Evolutionary conservation across 768 basidiomycete species (phyloP).

Genomic region (Pluteus cervinus): DNA sequence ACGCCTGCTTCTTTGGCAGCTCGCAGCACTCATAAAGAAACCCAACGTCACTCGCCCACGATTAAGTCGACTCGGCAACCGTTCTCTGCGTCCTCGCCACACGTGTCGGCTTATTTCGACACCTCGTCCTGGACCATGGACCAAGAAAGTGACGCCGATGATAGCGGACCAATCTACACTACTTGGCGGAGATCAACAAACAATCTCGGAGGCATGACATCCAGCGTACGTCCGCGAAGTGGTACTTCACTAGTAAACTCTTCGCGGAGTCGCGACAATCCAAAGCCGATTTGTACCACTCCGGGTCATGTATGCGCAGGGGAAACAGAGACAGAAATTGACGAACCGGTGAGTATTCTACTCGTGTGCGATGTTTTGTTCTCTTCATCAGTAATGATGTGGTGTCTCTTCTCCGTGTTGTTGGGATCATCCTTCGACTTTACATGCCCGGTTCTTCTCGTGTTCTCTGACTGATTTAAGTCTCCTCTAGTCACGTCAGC

Average conservation of each 20-base stretch:
- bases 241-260: too few relatives aligned
- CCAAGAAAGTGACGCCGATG: background rate
- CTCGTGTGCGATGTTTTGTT: background rate
- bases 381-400: constrained; percentile 3
- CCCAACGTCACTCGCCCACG: too few relatives aligned
- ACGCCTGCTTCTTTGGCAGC: too few relatives aligned
- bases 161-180: background rate
- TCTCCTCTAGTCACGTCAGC: constrained; percentile 46
- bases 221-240: too few relatives aligned
- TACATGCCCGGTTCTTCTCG: background rate
- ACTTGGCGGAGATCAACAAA: background rate
- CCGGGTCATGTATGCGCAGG: constrained; percentile 57
- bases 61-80: too few relatives aligned
- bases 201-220: too few relatives aligned
- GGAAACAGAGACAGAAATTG: constrained; percentile 75
- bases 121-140: too few relatives aligned
- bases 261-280: constrained; percentile 28
- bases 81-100: too few relatives aligned
- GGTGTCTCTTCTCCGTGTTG: constrained; percentile 1
- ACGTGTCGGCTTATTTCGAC: too few relatives aligned
- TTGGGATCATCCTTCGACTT: constrained; percentile 1
- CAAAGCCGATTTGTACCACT: constrained; percentile 57
- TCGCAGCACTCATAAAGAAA: too few relatives aligned
- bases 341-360: constrained; percentile 58
- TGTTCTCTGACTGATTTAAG: constrained; percentile 3